A percentile compares a stretch with the other conserved stretches of the same genome.
phyloP scores from a whole-genome alignment of 169 alveolate species.

The Plasmodium relictum region DNA sequence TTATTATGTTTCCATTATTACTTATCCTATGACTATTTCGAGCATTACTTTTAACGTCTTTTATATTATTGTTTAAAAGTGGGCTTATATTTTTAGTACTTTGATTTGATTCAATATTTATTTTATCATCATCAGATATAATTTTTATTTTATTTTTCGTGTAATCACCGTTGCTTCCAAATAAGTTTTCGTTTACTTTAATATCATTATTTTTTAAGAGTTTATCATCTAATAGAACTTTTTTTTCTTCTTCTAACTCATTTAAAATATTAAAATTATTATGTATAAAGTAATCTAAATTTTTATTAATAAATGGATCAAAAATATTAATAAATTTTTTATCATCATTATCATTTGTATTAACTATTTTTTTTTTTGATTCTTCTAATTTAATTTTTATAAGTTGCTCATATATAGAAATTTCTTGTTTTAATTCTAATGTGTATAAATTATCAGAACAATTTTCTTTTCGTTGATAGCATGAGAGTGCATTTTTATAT shows the following conservation, averaged over 20 bases:
- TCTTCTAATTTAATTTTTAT: slow-evolving; percentile 48
- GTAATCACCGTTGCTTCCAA: too few species aligned
- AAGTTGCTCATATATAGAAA: slow-evolving; percentile 60
- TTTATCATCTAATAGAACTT: slow-evolving; percentile 1
- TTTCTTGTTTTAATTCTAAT: slow-evolving; percentile 62
- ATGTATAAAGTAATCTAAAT: slow-evolving; percentile 32
- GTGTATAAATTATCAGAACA: slow-evolving; percentile 12
- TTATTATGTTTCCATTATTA: too few species aligned
- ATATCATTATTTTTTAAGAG: neutral
- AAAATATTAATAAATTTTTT: slow-evolving; percentile 11
- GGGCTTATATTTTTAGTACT: too few species aligned
- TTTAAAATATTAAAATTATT: neutral
- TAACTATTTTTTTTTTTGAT: slow-evolving; percentile 10
- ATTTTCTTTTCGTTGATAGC: slow-evolving; percentile 40
- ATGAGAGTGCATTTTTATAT: slow-evolving; percentile 34
- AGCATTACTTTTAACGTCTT: too few species aligned
- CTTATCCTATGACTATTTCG: too few species aligned
- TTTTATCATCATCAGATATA: too few species aligned
- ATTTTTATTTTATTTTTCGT: too few species aligned
- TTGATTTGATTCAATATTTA: too few species aligned
- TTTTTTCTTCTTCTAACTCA: neutral
- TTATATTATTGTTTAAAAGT: too few species aligned
- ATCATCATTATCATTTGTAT: slow-evolving; percentile 26
- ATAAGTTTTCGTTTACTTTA: neutral
- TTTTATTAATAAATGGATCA: slow-evolving; percentile 25